Evolutionary conservation across 805 yeast genomes (phyloP).

Genomic region (Candida oleophila): DNA sequence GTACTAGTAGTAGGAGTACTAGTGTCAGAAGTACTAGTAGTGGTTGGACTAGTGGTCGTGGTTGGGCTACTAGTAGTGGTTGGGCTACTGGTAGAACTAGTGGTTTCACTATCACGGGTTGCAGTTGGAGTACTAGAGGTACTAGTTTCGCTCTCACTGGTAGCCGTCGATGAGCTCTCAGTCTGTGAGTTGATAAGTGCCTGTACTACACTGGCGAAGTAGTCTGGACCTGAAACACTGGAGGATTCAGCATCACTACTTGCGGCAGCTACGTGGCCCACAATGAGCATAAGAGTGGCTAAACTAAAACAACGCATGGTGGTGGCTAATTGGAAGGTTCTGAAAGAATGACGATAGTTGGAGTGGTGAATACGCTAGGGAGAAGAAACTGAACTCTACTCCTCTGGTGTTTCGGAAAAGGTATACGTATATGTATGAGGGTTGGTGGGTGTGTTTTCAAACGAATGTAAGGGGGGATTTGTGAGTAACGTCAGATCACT

Average conservation of each 20-base stretch:
- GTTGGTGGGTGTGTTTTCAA: not conserved
- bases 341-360: conserved; percentile 6
- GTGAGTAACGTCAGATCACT: not conserved
- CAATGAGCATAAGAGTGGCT: conserved; percentile 1
- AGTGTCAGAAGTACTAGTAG: not conserved
- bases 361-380: not conserved
- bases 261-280: not conserved
- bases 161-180: not conserved
- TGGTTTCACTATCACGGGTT: not conserved
- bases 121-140: not conserved
- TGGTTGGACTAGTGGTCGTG: not conserved
- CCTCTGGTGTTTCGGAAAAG: not conserved
- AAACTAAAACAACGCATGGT: conserved; percentile 6
- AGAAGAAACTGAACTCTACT: not conserved
- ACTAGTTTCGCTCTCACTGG: not conserved
- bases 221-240: not conserved
- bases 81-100: not conserved
- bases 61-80: conserved; percentile 1
- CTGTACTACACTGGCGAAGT: not conserved
- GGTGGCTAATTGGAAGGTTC: not conserved
- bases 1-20: not conserved
- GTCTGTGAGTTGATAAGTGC: not conserved
- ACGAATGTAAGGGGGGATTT: not conserved
- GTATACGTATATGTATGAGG: too few relatives aligned
- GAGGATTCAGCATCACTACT: not conserved